Evolutionary conservation across 331 rosid genomes (phyloP), one percentile per base, ranked within the genome.

Genomic region (Cucumis variabilis): DNA sequence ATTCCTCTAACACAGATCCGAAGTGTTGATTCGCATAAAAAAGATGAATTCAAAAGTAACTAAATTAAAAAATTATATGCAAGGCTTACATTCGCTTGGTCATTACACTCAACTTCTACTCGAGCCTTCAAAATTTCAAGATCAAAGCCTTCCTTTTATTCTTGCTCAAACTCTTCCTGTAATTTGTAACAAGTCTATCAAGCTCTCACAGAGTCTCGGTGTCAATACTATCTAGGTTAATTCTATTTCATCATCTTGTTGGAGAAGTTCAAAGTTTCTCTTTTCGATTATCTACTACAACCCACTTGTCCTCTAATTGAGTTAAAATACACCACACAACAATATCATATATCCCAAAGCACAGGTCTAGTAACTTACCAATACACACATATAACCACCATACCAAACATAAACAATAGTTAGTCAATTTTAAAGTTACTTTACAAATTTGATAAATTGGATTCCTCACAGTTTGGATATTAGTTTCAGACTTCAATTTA

Each of bases 171-270:
- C 96, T 93, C 94, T 96, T 96, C 93, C 95, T 95, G 88, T 94
- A 95, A 92, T 96, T 96, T 72, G 95, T 91, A 55, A 96, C 98
- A 92, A 93, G 95, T 93, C 99, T 93, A 88, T 96, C 99, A 82
- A 96, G 98, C 93, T 96, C 99, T 98, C 99, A 96, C 44, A 96
- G 94, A 87, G 98, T 96, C 91, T 96, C 99, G 30, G 92, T 82
- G 89, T 96, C 99, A 74, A 96, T 97, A 7, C 93, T 92, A 89
- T 96, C 99, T 87, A 96, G 95, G 89, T 96, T 90, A 96, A 98
- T 92, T 96, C 99, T 88, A 96, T 95, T 90, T 96, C 99, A 51
- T 95, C 99, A 78, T 94, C 98, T 84, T 93, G 93, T 85, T 96
- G 99, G 84, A 90, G 87, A 48, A 96, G 93, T 12, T 93, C 90